Evolutionary conservation across 139 green algal species (phyloP).

Genomic region (Protoeuglena noctilucae): DNA sequence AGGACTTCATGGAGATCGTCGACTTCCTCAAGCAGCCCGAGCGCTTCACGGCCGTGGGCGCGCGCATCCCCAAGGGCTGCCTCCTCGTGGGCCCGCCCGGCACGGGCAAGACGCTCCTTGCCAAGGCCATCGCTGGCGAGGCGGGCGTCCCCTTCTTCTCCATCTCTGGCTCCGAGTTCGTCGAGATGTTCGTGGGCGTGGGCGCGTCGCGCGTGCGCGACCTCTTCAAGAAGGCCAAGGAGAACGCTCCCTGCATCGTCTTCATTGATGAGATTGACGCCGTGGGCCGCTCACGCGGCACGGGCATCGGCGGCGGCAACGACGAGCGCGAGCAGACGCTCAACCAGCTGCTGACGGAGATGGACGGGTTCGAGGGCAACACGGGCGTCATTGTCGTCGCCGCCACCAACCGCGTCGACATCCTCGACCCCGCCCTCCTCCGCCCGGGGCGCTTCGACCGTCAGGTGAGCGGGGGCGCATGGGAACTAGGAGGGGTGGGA

Average conservation of each 20-base stretch:
- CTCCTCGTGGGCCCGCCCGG: constrained; percentile 89
- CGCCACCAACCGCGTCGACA: constrained; percentile 95
- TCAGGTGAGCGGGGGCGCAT: too few relatives aligned
- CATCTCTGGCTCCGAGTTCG: constrained; percentile 96
- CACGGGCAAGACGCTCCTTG: constrained; percentile 94
- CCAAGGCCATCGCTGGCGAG: constrained; percentile 96
- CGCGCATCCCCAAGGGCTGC: constrained; percentile 95
- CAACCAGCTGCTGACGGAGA: constrained; percentile 73
- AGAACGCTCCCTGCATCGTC: constrained; percentile 96
- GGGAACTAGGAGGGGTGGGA: too few relatives aligned
- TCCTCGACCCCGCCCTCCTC: constrained; percentile 92
- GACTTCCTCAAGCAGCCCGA: constrained; percentile 99
- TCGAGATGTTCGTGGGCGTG: constrained; percentile 98
- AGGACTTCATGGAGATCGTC: constrained; percentile 98
- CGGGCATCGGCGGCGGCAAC: constrained; percentile 88
- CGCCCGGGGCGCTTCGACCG: constrained; percentile 93
- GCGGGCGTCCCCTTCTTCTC: constrained; percentile 94
- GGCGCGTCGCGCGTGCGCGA: constrained; percentile 87
- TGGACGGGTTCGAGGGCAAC: constrained; percentile 98
- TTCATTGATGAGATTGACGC: constrained; percentile 99
- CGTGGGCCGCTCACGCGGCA: constrained; percentile 81
- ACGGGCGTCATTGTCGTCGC: constrained; percentile 93
- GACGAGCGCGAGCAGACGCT: constrained; percentile 87
- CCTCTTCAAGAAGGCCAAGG: constrained; percentile 98
- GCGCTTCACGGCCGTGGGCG: constrained; percentile 94